phyloP scores from a whole-genome alignment of 768 basidiomycete species.

The Suillus variegatus region DNA sequence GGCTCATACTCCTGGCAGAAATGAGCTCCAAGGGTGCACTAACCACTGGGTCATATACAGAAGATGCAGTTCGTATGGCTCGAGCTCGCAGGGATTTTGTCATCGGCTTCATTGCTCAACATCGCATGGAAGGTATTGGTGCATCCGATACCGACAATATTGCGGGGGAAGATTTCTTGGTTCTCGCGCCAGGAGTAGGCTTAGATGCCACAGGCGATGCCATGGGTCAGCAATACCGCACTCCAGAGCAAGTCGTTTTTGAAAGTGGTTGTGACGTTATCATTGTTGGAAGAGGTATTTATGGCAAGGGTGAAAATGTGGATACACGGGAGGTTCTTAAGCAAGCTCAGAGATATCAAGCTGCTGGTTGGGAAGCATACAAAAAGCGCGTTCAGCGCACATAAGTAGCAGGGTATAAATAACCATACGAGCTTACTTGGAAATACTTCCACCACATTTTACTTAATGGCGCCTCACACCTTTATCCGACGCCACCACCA shows the following conservation, averaged over 20 bases:
- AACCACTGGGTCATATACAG: slow-evolving; percentile 81
- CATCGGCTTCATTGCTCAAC: slow-evolving; percentile 94
- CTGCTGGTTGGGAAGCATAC: slow-evolving; percentile 93
- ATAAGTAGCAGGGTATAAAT: neutral
- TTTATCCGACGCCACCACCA: slow-evolving; percentile 5
- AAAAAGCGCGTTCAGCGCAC: slow-evolving; percentile 44
- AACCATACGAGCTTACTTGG: neutral
- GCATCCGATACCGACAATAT: slow-evolving; percentile 27
- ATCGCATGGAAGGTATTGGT: slow-evolving; percentile 74
- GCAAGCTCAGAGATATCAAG: slow-evolving; percentile 83
- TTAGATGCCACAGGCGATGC: slow-evolving; percentile 76
- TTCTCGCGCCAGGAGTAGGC: slow-evolving; percentile 92
- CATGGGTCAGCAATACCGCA: slow-evolving; percentile 95
- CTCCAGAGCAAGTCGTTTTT: slow-evolving; percentile 79
- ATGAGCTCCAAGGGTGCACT: slow-evolving; percentile 94
- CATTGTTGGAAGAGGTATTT: slow-evolving; percentile 95
- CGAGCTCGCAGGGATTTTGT: slow-evolving; percentile 82
- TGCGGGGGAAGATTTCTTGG: slow-evolving; percentile 76
- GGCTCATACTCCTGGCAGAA: slow-evolving; percentile 89
- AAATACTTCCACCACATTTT: neutral
- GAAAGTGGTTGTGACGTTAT: slow-evolving; percentile 92
- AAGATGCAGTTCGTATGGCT: slow-evolving; percentile 86
- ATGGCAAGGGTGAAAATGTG: slow-evolving; percentile 57
- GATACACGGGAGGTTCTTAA: slow-evolving; percentile 41
- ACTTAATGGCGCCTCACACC: neutral